Evolutionary conservation across 2,329 filamentous ascomycete genomes (phyloP), one percentile per base, ranked within the genome.

Genomic region (Aspergillus sergii): DNA sequence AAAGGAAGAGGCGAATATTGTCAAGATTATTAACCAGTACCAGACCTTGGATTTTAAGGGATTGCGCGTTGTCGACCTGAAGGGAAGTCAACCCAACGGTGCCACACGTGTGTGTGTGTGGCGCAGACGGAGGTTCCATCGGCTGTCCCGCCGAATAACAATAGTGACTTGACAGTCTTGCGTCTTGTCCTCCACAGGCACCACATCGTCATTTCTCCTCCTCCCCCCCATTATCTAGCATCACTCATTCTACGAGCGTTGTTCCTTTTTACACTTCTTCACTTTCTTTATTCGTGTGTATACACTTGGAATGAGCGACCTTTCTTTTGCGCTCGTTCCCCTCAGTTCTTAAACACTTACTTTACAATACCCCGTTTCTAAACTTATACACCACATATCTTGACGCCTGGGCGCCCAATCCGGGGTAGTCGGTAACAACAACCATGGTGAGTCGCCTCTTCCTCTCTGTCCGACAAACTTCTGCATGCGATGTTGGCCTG

Each of bases 401-500:
- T 72, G 70, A 70, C 68, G 66, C 71, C 70, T 72, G 71, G 70
- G 71, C 69, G 71, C 71, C 67, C 70, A 59, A 69, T 68, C 67
- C 66, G 61, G 70, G 71, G 68, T 69, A 62, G 62, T 72, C 69
- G 69, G 64, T 58, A 66, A 58, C 53, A 73, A 72, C 66, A 76
- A 72, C 59, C 54, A 78, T 78, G 76, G 76, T 78, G 66, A 68
- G 74, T 67, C 48, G 48, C 48, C 48, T 51, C 48, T 51, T n/a
- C 19, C 48, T 51, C 48, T 32, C 9, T n/a, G 4, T 21, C 48
- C 12, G 16, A 21, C 32, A 43, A 54, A 58, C 57, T 50, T 9
- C 50, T 16, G 21, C 32, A 30, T 55, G 21, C 14, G 30, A 30
- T 51, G 11, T 7, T 21, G 16, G 28, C 48, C 10, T 51, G 28